Base-by-base conservation (phyloP, 148 eudicot species). In the Chenopodium formosanum region DNA sequence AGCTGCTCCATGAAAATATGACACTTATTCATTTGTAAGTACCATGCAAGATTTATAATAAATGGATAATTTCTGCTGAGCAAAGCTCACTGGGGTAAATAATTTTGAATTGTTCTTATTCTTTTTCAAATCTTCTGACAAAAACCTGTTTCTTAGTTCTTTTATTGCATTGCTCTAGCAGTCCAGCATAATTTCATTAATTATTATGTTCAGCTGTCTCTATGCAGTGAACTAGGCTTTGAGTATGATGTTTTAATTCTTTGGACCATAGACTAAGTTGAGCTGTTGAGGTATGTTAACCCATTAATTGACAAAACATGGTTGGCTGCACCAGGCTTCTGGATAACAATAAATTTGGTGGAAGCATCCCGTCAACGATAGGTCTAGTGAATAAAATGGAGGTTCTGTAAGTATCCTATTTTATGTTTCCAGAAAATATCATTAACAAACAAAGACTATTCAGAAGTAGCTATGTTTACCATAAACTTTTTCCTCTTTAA, bases 11-110 rank as follows among this genome's bases (percentile, higher is more conserved):
- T 78, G 91, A 93, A 65, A 85, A 88, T 31, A 84, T 95, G 97
- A 84, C 66, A 2, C 87, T 95, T 53, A 81, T 87, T 81, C 99
- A 93, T 84, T 53, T 91, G 99, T 95, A 92, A 89, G 97, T 88
- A 75, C 77, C 85, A 66, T 19, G 60, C 19, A 77, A 50, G 29
- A 73, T 13, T 31, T 27, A 27, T 27, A 27, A 27, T 76, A 37
- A 17, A 48, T 16, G 19, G n/a, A 68, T 25, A 10, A 75, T 63
- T 11, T 58, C 22, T 31, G 62, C 65, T 12, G 50, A 81, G 52
- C 73, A 64, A 5, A 48, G 22, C 65, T 19, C 32, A 74, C 32
- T 52, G 31, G 12, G 5, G 2, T 37, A 25, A 60, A 17, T 62
- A 22, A 27, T 23, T 25, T 7, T 0, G 11, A 27, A 2, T 66